Percentiles rank a stretch among this genome's conserved stretches.
Conservation (phyloP, 345 rosid species). For the Limnanthes douglasii region DNA sequence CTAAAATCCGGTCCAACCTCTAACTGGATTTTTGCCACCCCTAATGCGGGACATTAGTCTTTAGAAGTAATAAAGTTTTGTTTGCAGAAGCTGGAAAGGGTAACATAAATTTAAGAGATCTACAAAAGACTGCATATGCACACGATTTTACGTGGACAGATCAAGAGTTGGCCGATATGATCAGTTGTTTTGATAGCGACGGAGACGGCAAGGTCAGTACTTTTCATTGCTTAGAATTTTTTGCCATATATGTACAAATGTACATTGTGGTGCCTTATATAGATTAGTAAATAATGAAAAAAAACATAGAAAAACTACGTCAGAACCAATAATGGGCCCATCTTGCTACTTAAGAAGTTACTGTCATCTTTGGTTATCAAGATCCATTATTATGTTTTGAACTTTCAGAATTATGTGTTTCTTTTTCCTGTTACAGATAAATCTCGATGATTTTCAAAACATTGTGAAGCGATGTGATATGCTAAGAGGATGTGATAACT, state of each 20-base stretch:
- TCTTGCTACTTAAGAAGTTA: not conserved
- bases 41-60: too few species aligned
- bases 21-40: too few species aligned
- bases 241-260: not conserved
- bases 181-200: constrained; percentile 50
- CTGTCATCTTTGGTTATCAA: not conserved
- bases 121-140: constrained; percentile 30
- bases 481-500: constrained; percentile 17
- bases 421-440: constrained; percentile 33
- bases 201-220: constrained; percentile 54
- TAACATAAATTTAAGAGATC: constrained; percentile 30
- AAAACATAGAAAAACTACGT: not conserved
- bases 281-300: not conserved
- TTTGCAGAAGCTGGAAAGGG: constrained; percentile 57
- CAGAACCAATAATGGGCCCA: not conserved
- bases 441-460: constrained; percentile 47
- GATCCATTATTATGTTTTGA: not conserved
- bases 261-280: not conserved
- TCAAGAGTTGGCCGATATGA: constrained; percentile 61
- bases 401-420: not conserved
- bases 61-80: constrained; percentile 4
- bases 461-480: constrained; percentile 51
- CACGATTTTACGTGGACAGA: constrained; percentile 73
- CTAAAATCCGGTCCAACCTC: too few species aligned
- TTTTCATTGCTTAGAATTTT: not conserved